Evolutionary conservation across 768 basidiomycete genomes (phyloP).

Genomic region (Phylloporus sp.): DNA sequence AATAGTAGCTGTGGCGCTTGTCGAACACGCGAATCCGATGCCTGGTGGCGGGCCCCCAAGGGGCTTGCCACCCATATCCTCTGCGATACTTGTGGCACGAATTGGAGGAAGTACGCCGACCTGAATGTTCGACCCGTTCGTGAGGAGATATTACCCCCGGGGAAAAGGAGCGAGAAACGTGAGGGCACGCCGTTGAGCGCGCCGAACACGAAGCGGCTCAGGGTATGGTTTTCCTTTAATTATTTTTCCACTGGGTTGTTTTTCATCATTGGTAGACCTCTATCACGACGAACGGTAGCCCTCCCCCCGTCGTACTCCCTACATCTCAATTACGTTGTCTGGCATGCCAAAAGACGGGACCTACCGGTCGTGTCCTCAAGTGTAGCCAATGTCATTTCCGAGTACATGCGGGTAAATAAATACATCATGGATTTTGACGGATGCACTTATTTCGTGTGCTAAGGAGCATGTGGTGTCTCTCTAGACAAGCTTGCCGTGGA

Average conservation of each 20-base stretch:
- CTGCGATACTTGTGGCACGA: conserved; percentile 80
- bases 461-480: conserved; percentile 65
- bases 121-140: conserved; percentile 68
- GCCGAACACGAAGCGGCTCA: conserved; percentile 57
- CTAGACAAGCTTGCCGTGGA: conserved; percentile 61
- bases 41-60: conserved; percentile 93
- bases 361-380: conserved; percentile 70
- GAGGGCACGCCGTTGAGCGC: conserved; percentile 57
- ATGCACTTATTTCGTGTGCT: conserved; percentile 5
- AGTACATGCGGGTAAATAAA: conserved; percentile 73
- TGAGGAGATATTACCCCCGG: conserved; percentile 53
- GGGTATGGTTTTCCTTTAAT: conserved; percentile 34
- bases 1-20: conserved; percentile 76
- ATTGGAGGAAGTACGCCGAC: conserved; percentile 93
- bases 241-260: background rate
- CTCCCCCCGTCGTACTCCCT: conserved; percentile 52
- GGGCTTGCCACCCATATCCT: conserved; percentile 72
- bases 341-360: conserved; percentile 70
- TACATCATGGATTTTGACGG: background rate
- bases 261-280: conserved; percentile 17
- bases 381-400: conserved; percentile 78
- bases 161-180: conserved; percentile 47
- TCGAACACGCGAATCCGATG: conserved; percentile 68
- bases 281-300: conserved; percentile 48
- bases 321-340: conserved; percentile 67